Percentiles rank a stretch among this genome's conserved stretches.
Evolutionary conservation across 73 alveolate genomes (phyloP).

Genomic region (Tetrahymena malaccensis): DNA sequence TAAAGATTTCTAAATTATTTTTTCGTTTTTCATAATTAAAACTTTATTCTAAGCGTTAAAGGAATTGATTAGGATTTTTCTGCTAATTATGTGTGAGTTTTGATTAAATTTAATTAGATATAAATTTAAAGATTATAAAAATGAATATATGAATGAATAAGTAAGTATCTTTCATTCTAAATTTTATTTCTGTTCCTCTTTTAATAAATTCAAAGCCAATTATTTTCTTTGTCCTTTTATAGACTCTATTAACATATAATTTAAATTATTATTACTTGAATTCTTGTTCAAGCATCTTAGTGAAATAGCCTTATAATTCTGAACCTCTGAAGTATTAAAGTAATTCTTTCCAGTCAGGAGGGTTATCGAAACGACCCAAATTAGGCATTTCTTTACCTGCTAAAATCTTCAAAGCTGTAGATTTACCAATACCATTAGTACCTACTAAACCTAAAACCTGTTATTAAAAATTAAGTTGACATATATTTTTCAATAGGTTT

Average conservation of each 20-base stretch:
- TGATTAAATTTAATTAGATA: not conserved
- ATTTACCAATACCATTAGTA: conserved; percentile 98
- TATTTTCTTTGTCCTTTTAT: not conserved
- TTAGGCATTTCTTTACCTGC: conserved; percentile 96
- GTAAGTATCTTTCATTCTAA: not conserved
- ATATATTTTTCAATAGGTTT: not conserved
- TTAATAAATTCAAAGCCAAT: no score
- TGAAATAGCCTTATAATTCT: conserved; percentile 91
- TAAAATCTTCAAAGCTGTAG: conserved; percentile 91
- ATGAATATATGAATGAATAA: not conserved
- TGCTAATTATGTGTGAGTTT: not conserved
- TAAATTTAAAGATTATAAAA: not conserved
- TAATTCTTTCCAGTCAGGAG: conserved; percentile 95
- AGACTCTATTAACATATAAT: not conserved
- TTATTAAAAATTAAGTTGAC: not conserved
- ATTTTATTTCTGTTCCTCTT: not conserved
- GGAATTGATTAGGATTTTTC: not conserved
- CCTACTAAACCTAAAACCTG: conserved; percentile 96
- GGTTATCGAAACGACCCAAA: conserved; percentile 90
- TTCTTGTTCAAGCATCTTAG: conserved; percentile 87
- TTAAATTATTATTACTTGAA: conserved; percentile 35
- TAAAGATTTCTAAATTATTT: no score
- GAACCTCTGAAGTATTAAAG: conserved; percentile 92
- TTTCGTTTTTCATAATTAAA: no score
- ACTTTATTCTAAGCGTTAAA: not conserved